Base-by-base conservation (phyloP, 768 basidiomycete species). In the Rhizopogon salebrosus region DNA sequence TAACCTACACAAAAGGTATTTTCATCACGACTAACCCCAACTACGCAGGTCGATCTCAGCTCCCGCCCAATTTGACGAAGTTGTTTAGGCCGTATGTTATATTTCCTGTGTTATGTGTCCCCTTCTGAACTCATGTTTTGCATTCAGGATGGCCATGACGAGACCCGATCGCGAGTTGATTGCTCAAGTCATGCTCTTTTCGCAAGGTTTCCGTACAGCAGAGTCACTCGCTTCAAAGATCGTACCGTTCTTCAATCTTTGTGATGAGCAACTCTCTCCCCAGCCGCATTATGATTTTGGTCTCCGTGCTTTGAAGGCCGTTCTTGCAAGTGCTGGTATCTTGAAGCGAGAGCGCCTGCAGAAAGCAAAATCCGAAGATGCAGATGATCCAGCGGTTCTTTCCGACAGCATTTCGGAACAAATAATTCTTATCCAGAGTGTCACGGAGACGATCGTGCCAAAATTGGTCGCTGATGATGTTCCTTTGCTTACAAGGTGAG, bases 231-330 rank as follows among this genome's bases (percentile, higher is more conserved):
- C 97, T 1, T 92, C 92, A 51, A 98, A 98, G 71, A 91, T 98
- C 54, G 97, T 99, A 10, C 97, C 97, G 0, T 98, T 99, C 78
- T 99, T 99, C 80, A 95, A 95, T 67, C 87, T 99, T 51, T 99
- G 97, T 58, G 87, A 94, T 55, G 97, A 98, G 62, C 95, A 98
- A 60, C 80, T 98, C 20, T 98, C 97, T 1, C 84, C 90, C 22
- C 97, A 99, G 62, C 93, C 95, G 2, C 97, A 99, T 73, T 99
- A 99, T 65, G 97, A 99, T 74, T 99, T 99, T 63, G 97, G 97
- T 72, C 78, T 99, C 29, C 92, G 97, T 57, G 97, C 97, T 3
- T 77, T 99, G 52, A 99, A 99, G 68, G 90, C 97, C 26, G 97
- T 99, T 5, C 78, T 99, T 26, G 85, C 92, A 13, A 97, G 93